These are phyloP conservation scores for Clitopilus passeckerianus DNA, from an alignment of 768 basidiomycete genomes.

Conservation along the genomic window DNA sequence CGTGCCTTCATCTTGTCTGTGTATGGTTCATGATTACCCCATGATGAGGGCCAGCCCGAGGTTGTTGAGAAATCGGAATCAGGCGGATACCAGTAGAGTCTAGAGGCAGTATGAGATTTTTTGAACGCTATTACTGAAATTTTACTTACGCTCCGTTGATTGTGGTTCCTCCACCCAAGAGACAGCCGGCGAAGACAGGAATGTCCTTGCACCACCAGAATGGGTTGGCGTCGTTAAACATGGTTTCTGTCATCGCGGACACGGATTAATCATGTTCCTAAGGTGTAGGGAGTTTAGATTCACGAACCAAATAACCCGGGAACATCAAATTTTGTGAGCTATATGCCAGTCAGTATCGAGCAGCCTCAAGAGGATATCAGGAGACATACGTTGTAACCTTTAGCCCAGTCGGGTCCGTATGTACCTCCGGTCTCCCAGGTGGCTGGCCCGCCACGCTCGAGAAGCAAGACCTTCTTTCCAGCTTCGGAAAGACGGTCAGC, in stretches of 20 bases:
- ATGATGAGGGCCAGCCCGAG: slow-evolving; percentile 50
- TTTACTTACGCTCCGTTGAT: slow-evolving; percentile 56
- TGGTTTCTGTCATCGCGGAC: slow-evolving; percentile 34
- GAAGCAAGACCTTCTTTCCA: slow-evolving; percentile 56
- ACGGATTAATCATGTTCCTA: neutral
- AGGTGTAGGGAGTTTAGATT: neutral
- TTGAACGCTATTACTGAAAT: neutral
- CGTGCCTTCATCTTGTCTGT: slow-evolving; percentile 43
- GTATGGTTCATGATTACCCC: slow-evolving; percentile 49
- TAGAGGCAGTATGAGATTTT: slow-evolving; percentile 7
- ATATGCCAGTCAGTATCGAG: slow-evolving; percentile 1
- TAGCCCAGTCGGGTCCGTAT: slow-evolving; percentile 46
- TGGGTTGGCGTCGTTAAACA: slow-evolving; percentile 52
- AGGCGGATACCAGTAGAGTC: slow-evolving; percentile 51
- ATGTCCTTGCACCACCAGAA: slow-evolving; percentile 70
- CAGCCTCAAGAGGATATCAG: neutral
- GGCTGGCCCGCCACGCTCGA: slow-evolving; percentile 62
- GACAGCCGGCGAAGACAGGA: slow-evolving; percentile 57
- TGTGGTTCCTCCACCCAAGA: slow-evolving; percentile 59
- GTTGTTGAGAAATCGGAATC: slow-evolving; percentile 43
- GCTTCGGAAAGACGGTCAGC: slow-evolving; percentile 57
- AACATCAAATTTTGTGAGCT: slow-evolving; percentile 64
- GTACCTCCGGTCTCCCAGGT: slow-evolving; percentile 56
- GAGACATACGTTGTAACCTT: slow-evolving; percentile 35
- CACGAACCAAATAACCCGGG: slow-evolving; percentile 48